These are phyloP conservation scores for Babesia sp. DNA, from an alignment of 169 alveolate genomes.

Conservation along the genomic window DNA sequence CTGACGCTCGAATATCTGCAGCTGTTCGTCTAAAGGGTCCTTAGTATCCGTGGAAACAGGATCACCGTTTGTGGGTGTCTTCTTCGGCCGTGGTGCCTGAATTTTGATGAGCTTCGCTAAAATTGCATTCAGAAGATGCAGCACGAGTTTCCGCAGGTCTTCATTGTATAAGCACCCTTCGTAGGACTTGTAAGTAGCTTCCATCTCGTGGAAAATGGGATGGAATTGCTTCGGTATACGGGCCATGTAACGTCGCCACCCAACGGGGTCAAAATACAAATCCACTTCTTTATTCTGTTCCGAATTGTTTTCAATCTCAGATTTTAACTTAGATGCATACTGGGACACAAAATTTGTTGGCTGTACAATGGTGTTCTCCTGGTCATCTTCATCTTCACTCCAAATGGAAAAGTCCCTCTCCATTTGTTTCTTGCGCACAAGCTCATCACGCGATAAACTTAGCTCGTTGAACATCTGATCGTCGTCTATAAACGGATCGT, in stretches of 20 bases:
- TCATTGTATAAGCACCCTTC: constrained; percentile 18
- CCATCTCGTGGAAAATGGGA: constrained; percentile 41
- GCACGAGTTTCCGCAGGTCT: background rate
- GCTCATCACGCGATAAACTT: constrained; percentile 66
- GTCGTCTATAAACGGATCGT: constrained; percentile 80
- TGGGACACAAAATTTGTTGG: constrained; percentile 57
- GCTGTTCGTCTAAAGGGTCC: constrained; percentile 7
- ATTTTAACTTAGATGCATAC: constrained; percentile 15
- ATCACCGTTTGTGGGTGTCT: background rate
- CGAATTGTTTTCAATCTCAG: background rate
- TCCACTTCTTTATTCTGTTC: background rate
- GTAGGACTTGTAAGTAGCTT: constrained; percentile 10
- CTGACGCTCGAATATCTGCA: background rate
- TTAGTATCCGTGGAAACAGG: background rate
- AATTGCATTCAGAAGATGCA: constrained; percentile 23
- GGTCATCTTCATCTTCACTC: constrained; percentile 75
- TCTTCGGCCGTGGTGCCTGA: constrained; percentile 21
- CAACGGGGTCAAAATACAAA: constrained; percentile 40
- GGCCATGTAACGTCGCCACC: constrained; percentile 42
- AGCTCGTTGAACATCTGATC: constrained; percentile 73
- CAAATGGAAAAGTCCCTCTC: constrained; percentile 75
- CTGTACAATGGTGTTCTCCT: background rate
- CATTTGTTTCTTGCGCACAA: constrained; percentile 67
- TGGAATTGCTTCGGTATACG: constrained; percentile 59
- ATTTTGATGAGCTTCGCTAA: constrained; percentile 23